Conservation (phyloP, 805 yeast species). For the Saccharomycopsis sp. region DNA sequence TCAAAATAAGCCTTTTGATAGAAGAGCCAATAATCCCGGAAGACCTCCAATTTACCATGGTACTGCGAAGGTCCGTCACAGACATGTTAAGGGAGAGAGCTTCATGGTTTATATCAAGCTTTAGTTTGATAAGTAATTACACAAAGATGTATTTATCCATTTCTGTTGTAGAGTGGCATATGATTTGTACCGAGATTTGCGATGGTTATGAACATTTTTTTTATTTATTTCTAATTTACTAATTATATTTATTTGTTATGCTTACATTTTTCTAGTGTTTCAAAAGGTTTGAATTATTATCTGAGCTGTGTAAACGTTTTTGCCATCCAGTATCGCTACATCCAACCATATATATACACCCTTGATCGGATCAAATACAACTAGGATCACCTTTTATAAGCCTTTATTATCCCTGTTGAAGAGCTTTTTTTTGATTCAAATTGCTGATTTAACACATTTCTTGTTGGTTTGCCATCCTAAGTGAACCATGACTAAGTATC, state of each 20-base stretch:
- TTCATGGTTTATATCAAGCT: not conserved
- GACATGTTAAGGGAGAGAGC: not conserved
- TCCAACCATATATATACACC: not conserved
- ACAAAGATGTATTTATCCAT: not conserved
- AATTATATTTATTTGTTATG: not conserved
- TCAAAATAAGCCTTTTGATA: not conserved
- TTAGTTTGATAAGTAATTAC: not conserved
- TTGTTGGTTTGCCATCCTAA: not conserved
- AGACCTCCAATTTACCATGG: not conserved
- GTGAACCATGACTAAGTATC: constrained; percentile 9
- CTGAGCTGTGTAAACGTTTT: not conserved
- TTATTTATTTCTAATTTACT: not conserved
- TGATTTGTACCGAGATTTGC: not conserved
- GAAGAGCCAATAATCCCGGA: not conserved
- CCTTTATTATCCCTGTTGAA: not conserved
- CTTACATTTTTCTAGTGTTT: not conserved
- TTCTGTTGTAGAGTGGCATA: not conserved
- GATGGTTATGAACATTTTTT: not conserved
- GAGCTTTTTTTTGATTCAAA: not conserved
- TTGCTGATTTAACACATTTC: not conserved
- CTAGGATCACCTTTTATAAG: not conserved
- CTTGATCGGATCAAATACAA: not conserved
- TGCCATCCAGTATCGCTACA: constrained; percentile 1
- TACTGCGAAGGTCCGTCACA: not conserved
- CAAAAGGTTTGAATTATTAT: not conserved